Percentiles rank a stretch among this genome's conserved stretches.
Conservation (phyloP, 805 yeast species). For the Saturnispora silvae region DNA sequence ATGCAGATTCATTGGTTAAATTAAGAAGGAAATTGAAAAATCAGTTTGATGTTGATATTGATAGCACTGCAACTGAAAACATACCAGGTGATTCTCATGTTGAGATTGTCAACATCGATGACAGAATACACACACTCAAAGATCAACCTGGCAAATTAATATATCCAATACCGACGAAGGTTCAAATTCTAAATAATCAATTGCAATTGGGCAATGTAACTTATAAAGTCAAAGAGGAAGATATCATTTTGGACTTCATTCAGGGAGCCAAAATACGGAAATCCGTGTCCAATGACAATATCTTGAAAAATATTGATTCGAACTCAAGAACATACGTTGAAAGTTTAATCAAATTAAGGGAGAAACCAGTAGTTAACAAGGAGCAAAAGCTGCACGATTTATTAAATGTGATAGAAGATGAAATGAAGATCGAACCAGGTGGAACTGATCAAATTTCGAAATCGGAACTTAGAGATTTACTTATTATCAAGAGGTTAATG, state of each 20-base stretch:
- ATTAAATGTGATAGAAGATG: slow-evolving; percentile 29
- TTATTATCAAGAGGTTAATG: slow-evolving; percentile 49
- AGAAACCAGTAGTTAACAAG: slow-evolving; percentile 19
- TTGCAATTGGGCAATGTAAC: slow-evolving; percentile 28
- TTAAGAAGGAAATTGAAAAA: slow-evolving; percentile 40
- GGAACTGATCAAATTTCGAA: slow-evolving; percentile 12
- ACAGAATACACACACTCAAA: slow-evolving; percentile 18
- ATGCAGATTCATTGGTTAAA: slow-evolving; percentile 43
- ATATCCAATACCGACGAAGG: slow-evolving; percentile 14
- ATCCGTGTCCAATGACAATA: slow-evolving; percentile 23
- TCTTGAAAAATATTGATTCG: slow-evolving; percentile 21
- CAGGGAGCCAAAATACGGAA: slow-evolving; percentile 36
- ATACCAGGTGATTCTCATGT: slow-evolving; percentile 36
- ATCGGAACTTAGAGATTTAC: slow-evolving; percentile 39
- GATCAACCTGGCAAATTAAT: slow-evolving; percentile 4
- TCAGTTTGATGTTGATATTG: slow-evolving; percentile 44
- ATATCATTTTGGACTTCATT: slow-evolving; percentile 59
- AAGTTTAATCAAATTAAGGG: not conserved
- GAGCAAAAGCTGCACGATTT: slow-evolving; percentile 34
- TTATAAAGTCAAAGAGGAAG: slow-evolving; percentile 57
- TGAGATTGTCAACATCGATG: slow-evolving; percentile 39
- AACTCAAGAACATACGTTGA: slow-evolving; percentile 23
- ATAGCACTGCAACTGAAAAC: slow-evolving; percentile 24
- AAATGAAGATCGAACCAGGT: slow-evolving; percentile 13
- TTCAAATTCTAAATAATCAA: slow-evolving; percentile 15